Conservation (phyloP, 192 early-diverging fungal species). For the Coemansia sp. region DNA sequence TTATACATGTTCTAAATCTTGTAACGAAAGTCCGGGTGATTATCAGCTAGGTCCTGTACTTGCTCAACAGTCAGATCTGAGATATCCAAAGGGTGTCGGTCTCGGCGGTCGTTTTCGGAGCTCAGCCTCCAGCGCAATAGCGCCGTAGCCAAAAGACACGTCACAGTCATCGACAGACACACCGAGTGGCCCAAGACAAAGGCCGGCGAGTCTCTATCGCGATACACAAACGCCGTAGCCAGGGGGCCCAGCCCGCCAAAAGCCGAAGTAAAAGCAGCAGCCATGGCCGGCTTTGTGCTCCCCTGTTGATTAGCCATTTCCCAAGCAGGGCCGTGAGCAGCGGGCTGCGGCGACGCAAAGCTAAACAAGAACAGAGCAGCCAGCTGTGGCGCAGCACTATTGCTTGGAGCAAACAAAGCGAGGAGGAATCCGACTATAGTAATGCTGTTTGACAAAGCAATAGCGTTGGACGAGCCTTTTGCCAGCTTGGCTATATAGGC, state of each 20-base stretch:
- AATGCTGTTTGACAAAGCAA: conserved; percentile 24
- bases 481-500: conserved; percentile 23
- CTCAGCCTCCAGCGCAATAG: conserved; percentile 14
- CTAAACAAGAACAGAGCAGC: conserved; percentile 42
- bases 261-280: conserved; percentile 33
- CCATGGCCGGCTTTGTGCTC: conserved; percentile 48
- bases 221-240: conserved; percentile 49
- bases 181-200: conserved; percentile 44
- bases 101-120: conserved; percentile 32
- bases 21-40: conserved; percentile 50
- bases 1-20: conserved; percentile 12
- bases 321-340: conserved; percentile 49
- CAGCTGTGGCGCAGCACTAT: conserved; percentile 6
- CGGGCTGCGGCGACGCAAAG: conserved; percentile 51
- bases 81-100: conserved; percentile 12
- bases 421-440: conserved; percentile 32
- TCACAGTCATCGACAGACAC: conserved; percentile 33
- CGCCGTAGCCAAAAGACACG: conserved; percentile 17
- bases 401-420: conserved; percentile 16
- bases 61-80: conserved; percentile 15
- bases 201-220: conserved; percentile 32
- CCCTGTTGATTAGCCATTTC: conserved; percentile 47
- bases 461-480: conserved; percentile 28
- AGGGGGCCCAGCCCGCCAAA: conserved; percentile 45
- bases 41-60: conserved; percentile 39